Conservation (phyloP, 2,329 filamentous ascomycete species). For the Sarocladiaceae sp. region DNA sequence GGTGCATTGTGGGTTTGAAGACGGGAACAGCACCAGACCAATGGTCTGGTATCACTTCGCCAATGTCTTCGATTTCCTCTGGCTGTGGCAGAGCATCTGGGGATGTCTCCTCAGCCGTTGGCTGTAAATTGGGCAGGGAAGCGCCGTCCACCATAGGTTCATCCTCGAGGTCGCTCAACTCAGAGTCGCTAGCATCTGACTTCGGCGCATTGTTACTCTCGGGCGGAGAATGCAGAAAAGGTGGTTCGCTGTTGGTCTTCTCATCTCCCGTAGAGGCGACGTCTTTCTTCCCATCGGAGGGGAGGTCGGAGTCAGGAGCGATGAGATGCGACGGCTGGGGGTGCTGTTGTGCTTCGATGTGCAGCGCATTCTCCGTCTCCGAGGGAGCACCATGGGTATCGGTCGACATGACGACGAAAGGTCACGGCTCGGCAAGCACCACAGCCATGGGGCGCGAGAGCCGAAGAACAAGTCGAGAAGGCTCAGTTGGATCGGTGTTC, state of each 20-base stretch:
- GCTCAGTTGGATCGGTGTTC: background rate
- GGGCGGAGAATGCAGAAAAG: conserved; percentile 58
- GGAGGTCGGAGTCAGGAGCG: conserved; percentile 10
- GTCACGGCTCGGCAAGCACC: conserved; percentile 32
- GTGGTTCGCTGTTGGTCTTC: conserved; percentile 22
- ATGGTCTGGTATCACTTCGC: conserved; percentile 78
- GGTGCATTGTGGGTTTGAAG: conserved; percentile 91
- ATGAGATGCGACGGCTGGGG: conserved; percentile 11
- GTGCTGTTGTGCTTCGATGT: conserved; percentile 17
- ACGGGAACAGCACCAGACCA: conserved; percentile 91
- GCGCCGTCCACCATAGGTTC: conserved; percentile 37
- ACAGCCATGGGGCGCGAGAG: conserved; percentile 26
- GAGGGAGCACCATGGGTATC: conserved; percentile 47
- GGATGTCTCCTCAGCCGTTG: conserved; percentile 11
- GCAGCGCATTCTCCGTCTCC: conserved; percentile 28
- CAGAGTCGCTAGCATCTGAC: conserved; percentile 58
- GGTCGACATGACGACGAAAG: conserved; percentile 48
- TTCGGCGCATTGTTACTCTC: conserved; percentile 59
- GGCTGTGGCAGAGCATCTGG: conserved; percentile 20
- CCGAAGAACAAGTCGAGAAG: too few species aligned
- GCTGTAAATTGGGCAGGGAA: conserved; percentile 12
- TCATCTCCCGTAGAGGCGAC: conserved; percentile 12
- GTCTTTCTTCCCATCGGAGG: conserved; percentile 12
- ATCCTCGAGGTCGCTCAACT: conserved; percentile 62
- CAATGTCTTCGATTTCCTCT: conserved; percentile 56